Conservation (phyloP, 1,139 yeast species). For the Debaryomyces udenii region DNA sequence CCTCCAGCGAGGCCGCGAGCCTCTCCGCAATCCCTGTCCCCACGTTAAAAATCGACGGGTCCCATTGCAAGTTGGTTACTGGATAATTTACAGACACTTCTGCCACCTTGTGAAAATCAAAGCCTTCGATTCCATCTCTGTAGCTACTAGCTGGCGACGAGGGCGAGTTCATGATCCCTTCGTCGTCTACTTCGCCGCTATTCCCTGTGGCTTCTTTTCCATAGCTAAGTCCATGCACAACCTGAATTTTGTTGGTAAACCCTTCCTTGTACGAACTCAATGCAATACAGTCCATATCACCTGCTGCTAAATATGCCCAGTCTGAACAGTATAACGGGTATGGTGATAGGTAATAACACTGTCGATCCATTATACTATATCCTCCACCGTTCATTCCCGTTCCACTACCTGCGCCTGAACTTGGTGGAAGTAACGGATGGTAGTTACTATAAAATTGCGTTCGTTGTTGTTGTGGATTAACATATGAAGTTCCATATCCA, state of each 20-base stretch:
- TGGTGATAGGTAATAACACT: slow-evolving; percentile 60
- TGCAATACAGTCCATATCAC: slow-evolving; percentile 57
- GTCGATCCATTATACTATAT: slow-evolving; percentile 26
- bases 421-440: slow-evolving; percentile 17
- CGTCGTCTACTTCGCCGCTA: slow-evolving; percentile 9
- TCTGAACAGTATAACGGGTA: slow-evolving; percentile 69
- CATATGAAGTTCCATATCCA: slow-evolving; percentile 10
- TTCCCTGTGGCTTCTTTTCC: slow-evolving; percentile 24
- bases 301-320: slow-evolving; percentile 54
- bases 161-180: slow-evolving; percentile 10
- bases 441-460: slow-evolving; percentile 14
- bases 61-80: slow-evolving; percentile 73
- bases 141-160: slow-evolving; percentile 1
- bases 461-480: slow-evolving; percentile 14
- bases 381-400: slow-evolving; percentile 13
- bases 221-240: slow-evolving; percentile 45
- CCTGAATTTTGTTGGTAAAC: slow-evolving; percentile 55
- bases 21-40: slow-evolving; percentile 36
- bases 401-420: slow-evolving; percentile 9
- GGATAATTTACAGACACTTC: slow-evolving; percentile 66
- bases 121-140: slow-evolving; percentile 36
- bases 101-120: slow-evolving; percentile 51
- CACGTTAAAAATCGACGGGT: slow-evolving; percentile 46
- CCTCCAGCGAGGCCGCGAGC: slow-evolving; percentile 72
- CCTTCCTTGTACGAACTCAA: slow-evolving; percentile 75